Evolutionary conservation across 768 basidiomycete species (phyloP).

Genomic region (Paxillus involutus): DNA sequence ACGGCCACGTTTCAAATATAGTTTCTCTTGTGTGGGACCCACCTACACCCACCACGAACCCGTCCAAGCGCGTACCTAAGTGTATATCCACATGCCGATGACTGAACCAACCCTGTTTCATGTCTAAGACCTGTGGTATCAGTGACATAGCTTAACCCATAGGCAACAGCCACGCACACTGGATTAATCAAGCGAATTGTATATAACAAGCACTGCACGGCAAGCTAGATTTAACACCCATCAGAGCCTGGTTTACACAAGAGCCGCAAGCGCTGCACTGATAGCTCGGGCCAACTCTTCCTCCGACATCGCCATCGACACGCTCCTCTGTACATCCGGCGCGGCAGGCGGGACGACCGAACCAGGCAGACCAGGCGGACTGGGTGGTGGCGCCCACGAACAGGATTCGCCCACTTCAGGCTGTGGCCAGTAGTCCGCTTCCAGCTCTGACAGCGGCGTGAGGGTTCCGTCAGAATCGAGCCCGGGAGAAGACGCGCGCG

Average conservation of each 20-base stretch:
- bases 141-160: too few species aligned
- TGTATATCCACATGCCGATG: too few species aligned
- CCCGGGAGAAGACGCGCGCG: constrained; percentile 12
- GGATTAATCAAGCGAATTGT: too few species aligned
- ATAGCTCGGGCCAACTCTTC: constrained; percentile 25
- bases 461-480: constrained; percentile 11
- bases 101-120: too few species aligned
- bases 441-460: constrained; percentile 10
- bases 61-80: too few species aligned
- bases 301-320: constrained; percentile 14
- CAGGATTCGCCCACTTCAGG: constrained; percentile 32
- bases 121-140: too few species aligned
- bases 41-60: too few species aligned
- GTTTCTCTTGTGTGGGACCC: too few species aligned
- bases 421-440: constrained; percentile 27
- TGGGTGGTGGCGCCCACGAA: constrained; percentile 19
- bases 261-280: constrained; percentile 17
- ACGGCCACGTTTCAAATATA: background rate
- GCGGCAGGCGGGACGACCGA: background rate
- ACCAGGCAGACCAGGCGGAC: background rate
- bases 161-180: background rate
- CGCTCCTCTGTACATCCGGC: background rate
- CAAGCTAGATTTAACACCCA: too few species aligned
- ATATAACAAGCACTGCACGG: too few species aligned
- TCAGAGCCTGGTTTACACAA: background rate